Conservation (phyloP, 768 basidiomycete genomes). For the Cystofilobasidium ferigula region DNA sequence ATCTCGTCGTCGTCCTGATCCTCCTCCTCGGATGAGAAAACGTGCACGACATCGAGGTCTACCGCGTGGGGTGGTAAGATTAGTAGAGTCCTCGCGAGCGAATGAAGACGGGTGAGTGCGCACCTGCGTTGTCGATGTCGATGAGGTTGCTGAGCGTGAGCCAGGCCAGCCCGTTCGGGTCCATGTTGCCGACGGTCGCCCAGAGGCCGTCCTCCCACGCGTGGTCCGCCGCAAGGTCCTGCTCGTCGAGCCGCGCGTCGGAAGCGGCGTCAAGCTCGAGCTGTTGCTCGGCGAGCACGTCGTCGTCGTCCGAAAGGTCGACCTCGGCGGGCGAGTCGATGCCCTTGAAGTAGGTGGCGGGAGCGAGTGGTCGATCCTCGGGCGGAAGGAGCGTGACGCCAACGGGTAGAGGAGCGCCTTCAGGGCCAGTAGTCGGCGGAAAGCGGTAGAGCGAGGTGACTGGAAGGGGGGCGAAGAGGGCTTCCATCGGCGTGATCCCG, state of each 20-base stretch:
- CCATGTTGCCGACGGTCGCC: neutral
- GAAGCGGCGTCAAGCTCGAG: neutral
- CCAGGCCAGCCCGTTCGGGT: neutral
- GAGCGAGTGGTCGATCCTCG: neutral
- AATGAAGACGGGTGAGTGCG: neutral
- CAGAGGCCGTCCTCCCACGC: neutral
- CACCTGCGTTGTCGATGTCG: neutral
- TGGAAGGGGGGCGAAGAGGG: too few species aligned
- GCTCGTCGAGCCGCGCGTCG: neutral
- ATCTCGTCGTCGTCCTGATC: neutral
- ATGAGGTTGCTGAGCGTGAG: conserved; percentile 2
- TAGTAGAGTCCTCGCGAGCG: neutral
- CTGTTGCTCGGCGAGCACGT: neutral
- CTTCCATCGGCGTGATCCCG: too few species aligned
- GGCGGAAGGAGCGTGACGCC: neutral
- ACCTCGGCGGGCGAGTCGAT: neutral
- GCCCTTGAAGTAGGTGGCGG: neutral
- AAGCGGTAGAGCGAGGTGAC: neutral
- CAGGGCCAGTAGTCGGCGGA: neutral
- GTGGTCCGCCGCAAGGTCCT: neutral
- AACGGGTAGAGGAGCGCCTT: neutral
- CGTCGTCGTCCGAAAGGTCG: neutral
- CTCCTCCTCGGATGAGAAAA: neutral
- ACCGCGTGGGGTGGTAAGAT: too few species aligned
- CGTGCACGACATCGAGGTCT: neutral